Evolutionary conservation across 805 yeast genomes (phyloP).

Genomic region (Pichia rugopelliculosa): DNA sequence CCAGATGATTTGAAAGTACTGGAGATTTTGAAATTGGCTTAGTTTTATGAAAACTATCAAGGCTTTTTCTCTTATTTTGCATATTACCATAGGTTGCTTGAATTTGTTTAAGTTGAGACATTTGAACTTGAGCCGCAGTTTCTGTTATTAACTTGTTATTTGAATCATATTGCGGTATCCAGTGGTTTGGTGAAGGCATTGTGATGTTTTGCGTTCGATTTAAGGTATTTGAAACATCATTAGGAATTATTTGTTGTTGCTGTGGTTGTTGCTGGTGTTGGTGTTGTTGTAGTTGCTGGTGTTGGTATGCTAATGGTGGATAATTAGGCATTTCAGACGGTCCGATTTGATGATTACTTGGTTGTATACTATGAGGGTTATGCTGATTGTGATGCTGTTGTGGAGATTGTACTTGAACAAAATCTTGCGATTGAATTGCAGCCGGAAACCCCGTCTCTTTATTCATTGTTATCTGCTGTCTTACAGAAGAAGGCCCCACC

Average conservation of each 20-base stretch:
- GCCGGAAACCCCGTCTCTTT: neutral
- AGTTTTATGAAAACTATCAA: neutral
- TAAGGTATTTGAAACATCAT: neutral
- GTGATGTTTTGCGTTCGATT: neutral
- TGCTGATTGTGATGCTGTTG: neutral
- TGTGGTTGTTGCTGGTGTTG: neutral
- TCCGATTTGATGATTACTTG: neutral
- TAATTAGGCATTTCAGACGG: neutral
- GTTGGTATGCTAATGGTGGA: neutral
- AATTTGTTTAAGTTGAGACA: conserved; percentile 19
- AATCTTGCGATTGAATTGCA: neutral
- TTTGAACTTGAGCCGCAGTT: conserved; percentile 15
- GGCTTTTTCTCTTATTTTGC: conserved; percentile 17
- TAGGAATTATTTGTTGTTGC: neutral
- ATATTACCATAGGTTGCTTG: conserved; percentile 26
- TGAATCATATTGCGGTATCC: neutral
- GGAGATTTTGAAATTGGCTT: neutral
- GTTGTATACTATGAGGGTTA: neutral
- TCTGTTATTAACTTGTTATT: conserved; percentile 11
- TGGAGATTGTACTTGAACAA: neutral
- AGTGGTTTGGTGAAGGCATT: neutral
- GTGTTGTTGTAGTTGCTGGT: neutral
- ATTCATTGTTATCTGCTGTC: neutral
- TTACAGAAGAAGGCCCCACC: neutral
- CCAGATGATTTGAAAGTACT: neutral